Percentiles rank a stretch among this genome's conserved stretches.
These are phyloP conservation scores for Porphyrellus cyaneotinctus DNA, from an alignment of 768 basidiomycete species.

Conservation along the genomic window DNA sequence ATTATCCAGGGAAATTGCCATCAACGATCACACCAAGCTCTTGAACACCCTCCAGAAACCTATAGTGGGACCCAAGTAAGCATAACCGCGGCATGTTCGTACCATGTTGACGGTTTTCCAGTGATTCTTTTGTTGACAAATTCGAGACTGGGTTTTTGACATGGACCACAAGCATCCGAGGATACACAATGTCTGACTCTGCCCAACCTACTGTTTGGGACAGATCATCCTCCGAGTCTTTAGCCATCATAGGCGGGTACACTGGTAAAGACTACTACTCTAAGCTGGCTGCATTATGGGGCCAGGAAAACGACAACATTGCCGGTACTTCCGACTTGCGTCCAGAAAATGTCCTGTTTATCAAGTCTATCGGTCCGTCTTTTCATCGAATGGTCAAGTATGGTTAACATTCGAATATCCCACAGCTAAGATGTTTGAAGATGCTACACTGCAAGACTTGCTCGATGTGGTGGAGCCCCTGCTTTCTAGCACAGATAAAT, in stretches of 20 bases:
- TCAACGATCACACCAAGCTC: conserved; percentile 50
- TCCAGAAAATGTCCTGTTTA: conserved; percentile 44
- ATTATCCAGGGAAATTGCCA: conserved; percentile 41
- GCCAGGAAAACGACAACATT: conserved; percentile 72
- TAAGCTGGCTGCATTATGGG: conserved; percentile 62
- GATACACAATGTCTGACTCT: conserved; percentile 42
- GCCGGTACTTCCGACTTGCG: conserved; percentile 53
- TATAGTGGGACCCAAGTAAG: conserved; percentile 35
- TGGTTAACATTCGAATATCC: conserved; percentile 25
- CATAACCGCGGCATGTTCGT: background rate
- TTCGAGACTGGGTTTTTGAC: conserved; percentile 72
- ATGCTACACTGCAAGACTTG: conserved; percentile 47
- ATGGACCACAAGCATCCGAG: conserved; percentile 64
- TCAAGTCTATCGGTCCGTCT: conserved; percentile 46
- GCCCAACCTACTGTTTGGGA: conserved; percentile 50
- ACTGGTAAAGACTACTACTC: conserved; percentile 55
- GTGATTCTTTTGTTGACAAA: conserved; percentile 65
- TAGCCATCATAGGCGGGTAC: conserved; percentile 49
- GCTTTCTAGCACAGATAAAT: conserved; percentile 65
- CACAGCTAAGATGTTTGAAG: conserved; percentile 65
- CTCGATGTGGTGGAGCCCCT: conserved; percentile 57
- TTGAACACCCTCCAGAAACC: conserved; percentile 43
- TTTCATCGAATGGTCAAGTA: conserved; percentile 35
- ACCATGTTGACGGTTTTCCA: conserved; percentile 17
- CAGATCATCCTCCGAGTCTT: conserved; percentile 40